Percentiles rank a stretch among this genome's conserved stretches.
Conservation (phyloP, 345 rosid genomes). For the Euphorbia pulcherrima region DNA sequence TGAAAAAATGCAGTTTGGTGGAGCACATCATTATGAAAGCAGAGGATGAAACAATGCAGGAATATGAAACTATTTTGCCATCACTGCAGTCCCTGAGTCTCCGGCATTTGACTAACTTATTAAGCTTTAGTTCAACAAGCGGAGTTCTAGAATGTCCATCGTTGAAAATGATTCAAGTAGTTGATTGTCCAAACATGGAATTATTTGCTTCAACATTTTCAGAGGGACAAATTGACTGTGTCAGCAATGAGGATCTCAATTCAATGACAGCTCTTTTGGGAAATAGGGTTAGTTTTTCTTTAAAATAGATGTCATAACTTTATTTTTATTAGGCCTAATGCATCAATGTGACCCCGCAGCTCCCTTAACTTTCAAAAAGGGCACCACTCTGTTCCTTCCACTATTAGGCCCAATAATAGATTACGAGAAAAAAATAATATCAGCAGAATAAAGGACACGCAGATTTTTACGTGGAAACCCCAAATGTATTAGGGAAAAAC, state of each 20-base stretch:
- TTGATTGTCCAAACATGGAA: constrained; percentile 2
- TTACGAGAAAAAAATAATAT: no score
- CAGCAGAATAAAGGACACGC: no score
- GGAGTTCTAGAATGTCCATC: constrained; percentile 5
- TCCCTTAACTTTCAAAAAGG: no score
- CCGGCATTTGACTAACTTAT: neutral
- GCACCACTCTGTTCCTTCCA: no score
- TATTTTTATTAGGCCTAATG: no score
- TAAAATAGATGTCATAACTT: no score
- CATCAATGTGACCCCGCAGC: no score
- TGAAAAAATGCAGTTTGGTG: neutral
- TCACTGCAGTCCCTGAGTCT: neutral
- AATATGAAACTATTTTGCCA: neutral
- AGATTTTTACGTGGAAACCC: no score
- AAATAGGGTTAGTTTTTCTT: constrained; percentile 5
- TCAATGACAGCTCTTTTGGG: neutral
- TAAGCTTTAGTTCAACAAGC: neutral
- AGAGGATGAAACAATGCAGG: neutral
- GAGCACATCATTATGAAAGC: neutral
- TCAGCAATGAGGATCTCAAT: neutral
- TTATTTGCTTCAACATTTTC: neutral
- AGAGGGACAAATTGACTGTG: no score
- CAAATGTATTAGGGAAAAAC: no score
- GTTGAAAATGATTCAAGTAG: neutral
- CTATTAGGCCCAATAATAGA: no score